phyloP scores from a whole-genome alignment of 1,284 basidiomycete genomes.

The Farysia itapuensis region DNA sequence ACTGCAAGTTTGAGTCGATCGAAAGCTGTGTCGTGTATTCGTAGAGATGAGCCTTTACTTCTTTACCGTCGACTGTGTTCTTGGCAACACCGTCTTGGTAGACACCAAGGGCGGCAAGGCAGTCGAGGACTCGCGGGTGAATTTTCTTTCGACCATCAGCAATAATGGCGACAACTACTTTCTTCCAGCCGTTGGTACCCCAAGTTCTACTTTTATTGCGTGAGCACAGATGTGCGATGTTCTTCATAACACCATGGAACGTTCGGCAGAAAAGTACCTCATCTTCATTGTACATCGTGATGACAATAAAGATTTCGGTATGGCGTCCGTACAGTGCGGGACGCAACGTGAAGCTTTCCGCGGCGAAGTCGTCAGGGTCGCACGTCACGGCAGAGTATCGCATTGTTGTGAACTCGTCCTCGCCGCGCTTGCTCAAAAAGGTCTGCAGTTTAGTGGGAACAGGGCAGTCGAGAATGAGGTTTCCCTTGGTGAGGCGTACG shows the following conservation, averaged over 20 bases:
- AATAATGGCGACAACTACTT: slow-evolving; percentile 71
- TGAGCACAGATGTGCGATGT: slow-evolving; percentile 69
- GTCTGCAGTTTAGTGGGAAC: slow-evolving; percentile 57
- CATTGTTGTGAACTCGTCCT: slow-evolving; percentile 80
- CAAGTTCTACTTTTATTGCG: slow-evolving; percentile 92
- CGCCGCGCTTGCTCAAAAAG: slow-evolving; percentile 76
- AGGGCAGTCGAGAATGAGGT: slow-evolving; percentile 60
- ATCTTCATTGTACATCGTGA: slow-evolving; percentile 93
- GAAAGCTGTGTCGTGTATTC: slow-evolving; percentile 92
- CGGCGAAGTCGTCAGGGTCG: slow-evolving; percentile 82
- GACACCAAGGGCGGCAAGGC: slow-evolving; percentile 66
- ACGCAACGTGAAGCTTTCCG: slow-evolving; percentile 77
- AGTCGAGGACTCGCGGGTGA: slow-evolving; percentile 90
- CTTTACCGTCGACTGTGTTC: slow-evolving; percentile 80
- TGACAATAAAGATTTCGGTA: slow-evolving; percentile 78
- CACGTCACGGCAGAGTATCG: slow-evolving; percentile 60
- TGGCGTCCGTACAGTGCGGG: slow-evolving; percentile 78
- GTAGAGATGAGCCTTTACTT: slow-evolving; percentile 90
- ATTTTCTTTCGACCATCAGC: slow-evolving; percentile 90
- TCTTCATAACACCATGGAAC: slow-evolving; percentile 87
- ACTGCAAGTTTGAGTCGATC: slow-evolving; percentile 82
- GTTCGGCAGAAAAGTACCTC: slow-evolving; percentile 91
- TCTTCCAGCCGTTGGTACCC: slow-evolving; percentile 96
- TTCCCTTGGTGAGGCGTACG: slow-evolving; percentile 58
- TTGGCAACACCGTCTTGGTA: slow-evolving; percentile 78